phyloP scores from a whole-genome alignment of 2,329 filamentous ascomycete genomes.

The Ascochyta fabae region DNA sequence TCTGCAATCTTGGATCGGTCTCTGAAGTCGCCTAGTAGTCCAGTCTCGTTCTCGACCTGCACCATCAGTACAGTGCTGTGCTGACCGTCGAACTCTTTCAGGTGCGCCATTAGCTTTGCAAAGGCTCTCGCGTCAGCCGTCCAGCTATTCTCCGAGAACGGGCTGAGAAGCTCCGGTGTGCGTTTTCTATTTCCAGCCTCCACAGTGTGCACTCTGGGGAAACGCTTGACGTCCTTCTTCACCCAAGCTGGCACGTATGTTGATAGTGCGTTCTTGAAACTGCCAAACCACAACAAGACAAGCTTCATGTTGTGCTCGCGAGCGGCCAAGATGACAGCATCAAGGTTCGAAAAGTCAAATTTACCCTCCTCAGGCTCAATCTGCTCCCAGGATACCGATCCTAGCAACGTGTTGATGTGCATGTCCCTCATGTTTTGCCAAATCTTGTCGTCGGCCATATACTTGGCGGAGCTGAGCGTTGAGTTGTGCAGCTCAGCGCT shows the following conservation, averaged over 20 bases:
- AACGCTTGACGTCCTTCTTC: slow-evolving; percentile 45
- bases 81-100: slow-evolving; percentile 54
- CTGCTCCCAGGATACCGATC: slow-evolving; percentile 55
- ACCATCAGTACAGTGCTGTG: slow-evolving; percentile 62
- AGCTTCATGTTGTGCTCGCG: slow-evolving; percentile 49
- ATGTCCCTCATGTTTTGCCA: slow-evolving; percentile 54
- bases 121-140: slow-evolving; percentile 53
- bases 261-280: slow-evolving; percentile 54
- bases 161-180: slow-evolving; percentile 31
- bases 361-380: slow-evolving; percentile 55
- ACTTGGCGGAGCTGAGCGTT: slow-evolving; percentile 53
- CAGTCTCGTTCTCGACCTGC: slow-evolving; percentile 64
- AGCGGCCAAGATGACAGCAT: slow-evolving; percentile 50
- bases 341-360: slow-evolving; percentile 54
- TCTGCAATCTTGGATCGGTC: slow-evolving; percentile 55
- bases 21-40: slow-evolving; percentile 60
- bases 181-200: slow-evolving; percentile 29
- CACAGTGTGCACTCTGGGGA: slow-evolving; percentile 32
- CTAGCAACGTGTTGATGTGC: slow-evolving; percentile 55
- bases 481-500: slow-evolving; percentile 58
- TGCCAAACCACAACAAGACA: slow-evolving; percentile 57
- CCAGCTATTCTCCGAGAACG: slow-evolving; percentile 46
- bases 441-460: slow-evolving; percentile 50
- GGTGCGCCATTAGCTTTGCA: slow-evolving; percentile 46
- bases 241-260: slow-evolving; percentile 41